phyloP scores from a whole-genome alignment of 1,139 yeast genomes.

The Suhomyces taliae region DNA sequence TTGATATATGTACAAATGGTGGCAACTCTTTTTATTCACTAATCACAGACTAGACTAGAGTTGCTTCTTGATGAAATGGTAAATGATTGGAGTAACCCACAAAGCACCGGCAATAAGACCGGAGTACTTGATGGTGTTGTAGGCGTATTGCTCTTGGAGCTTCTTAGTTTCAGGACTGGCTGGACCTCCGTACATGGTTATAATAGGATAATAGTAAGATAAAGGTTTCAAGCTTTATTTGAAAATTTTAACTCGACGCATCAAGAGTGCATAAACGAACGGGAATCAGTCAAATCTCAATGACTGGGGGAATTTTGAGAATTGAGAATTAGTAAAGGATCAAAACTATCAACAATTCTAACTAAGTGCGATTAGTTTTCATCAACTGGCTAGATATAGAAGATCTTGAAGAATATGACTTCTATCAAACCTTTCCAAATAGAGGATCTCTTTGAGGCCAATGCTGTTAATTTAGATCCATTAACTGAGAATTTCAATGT shows the following conservation, averaged over 20 bases:
- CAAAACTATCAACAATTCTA: too few species aligned
- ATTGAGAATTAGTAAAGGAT: too few species aligned
- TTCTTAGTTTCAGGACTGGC: constrained; percentile 78
- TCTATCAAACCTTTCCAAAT: constrained; percentile 83
- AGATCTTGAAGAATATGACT: constrained; percentile 55
- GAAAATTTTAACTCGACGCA: not conserved
- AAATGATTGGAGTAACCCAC: constrained; percentile 71
- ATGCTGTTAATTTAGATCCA: constrained; percentile 79
- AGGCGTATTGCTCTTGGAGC: constrained; percentile 68
- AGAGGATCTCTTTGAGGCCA: constrained; percentile 71
- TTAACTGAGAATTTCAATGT: constrained; percentile 88
- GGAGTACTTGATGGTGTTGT: constrained; percentile 65
- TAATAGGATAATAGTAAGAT: not conserved
- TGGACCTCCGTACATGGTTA: constrained; percentile 73
- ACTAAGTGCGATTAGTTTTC: not conserved
- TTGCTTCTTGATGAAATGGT: constrained; percentile 62
- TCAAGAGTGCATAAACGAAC: not conserved
- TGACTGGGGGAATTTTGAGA: too few species aligned
- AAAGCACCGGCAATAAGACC: constrained; percentile 72
- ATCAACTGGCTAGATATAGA: not conserved
- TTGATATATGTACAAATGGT: not conserved
- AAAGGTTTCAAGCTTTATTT: too few species aligned
- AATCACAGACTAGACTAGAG: constrained; percentile 28
- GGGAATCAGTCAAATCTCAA: too few species aligned
- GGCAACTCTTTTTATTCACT: not conserved